Conservation (phyloP, 441 rosid genomes). For the Mallotus repandus region DNA sequence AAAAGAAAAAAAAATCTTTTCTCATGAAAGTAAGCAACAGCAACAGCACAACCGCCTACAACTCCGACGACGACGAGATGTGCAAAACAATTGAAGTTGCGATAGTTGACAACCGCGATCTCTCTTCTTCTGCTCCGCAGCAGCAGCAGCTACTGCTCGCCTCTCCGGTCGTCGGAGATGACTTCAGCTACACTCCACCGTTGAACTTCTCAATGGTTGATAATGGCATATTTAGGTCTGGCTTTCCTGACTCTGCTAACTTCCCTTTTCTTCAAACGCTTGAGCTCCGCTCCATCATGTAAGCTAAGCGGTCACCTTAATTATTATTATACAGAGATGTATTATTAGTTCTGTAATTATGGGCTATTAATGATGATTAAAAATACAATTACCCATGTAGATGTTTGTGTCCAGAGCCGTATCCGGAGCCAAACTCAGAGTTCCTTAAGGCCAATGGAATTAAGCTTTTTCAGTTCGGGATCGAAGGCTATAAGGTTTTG, state of each 20-base stretch:
- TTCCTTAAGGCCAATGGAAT: constrained; percentile 61
- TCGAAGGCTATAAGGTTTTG: constrained; percentile 73
- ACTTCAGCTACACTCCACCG: constrained; percentile 57
- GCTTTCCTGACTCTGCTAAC: constrained; percentile 66
- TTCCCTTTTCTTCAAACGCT: constrained; percentile 65
- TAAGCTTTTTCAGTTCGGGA: constrained; percentile 77
- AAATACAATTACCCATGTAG: constrained; percentile 34
- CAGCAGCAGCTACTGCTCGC: constrained; percentile 8
- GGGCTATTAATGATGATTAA: background rate
- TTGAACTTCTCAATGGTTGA: constrained; percentile 84
- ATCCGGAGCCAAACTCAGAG: constrained; percentile 66
- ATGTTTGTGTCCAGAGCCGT: constrained; percentile 87
- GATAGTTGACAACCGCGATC: constrained; percentile 40
- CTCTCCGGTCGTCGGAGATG: constrained; percentile 33
- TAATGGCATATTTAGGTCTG: constrained; percentile 81
- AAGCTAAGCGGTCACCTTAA: constrained; percentile 14
- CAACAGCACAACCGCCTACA: constrained; percentile 8
- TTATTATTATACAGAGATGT: no score
- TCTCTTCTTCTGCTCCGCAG: constrained; percentile 11
- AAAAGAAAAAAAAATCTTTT: background rate
- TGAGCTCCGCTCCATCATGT: constrained; percentile 86
- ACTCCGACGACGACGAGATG: constrained; percentile 25
- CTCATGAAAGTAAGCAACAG: constrained; percentile 37
- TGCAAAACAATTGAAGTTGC: constrained; percentile 51
- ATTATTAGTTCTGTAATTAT: background rate